Percentiles rank a stretch among this genome's conserved stretches.
Conservation (phyloP, 1,284 basidiomycete genomes). For the Heterobasidion occidentale region DNA sequence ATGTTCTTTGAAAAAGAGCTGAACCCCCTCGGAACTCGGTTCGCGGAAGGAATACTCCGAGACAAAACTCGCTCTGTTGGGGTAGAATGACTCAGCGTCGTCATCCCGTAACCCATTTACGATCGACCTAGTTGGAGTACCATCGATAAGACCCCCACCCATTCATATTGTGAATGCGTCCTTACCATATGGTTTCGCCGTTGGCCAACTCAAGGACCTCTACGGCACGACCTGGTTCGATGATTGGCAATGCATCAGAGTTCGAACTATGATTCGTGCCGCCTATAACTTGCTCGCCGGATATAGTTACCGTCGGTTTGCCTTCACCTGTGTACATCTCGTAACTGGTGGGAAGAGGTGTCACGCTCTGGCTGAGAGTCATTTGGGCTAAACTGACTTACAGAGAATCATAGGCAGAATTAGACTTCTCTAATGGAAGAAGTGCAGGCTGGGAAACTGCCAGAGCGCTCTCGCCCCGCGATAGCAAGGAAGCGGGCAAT, state of each 20-base stretch:
- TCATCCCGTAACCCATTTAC: constrained; percentile 75
- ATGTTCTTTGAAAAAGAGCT: constrained; percentile 70
- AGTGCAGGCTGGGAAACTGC: constrained; percentile 29
- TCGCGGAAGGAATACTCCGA: constrained; percentile 65
- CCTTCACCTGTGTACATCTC: constrained; percentile 70
- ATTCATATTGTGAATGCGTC: constrained; percentile 3
- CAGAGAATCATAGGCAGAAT: constrained; percentile 68
- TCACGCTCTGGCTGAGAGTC: background rate
- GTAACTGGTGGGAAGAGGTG: constrained; percentile 41
- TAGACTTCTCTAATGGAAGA: constrained; percentile 48
- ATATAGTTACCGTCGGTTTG: constrained; percentile 15
- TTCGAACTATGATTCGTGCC: constrained; percentile 15
- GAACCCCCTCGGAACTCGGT: constrained; percentile 42
- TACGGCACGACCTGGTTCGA: constrained; percentile 54
- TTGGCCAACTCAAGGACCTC: constrained; percentile 76
- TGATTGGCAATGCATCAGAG: constrained; percentile 14
- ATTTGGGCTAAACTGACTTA: constrained; percentile 30
- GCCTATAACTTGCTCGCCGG: constrained; percentile 11
- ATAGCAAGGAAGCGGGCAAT: constrained; percentile 42
- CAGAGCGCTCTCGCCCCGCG: constrained; percentile 34
- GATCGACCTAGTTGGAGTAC: constrained; percentile 50
- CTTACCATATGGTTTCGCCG: constrained; percentile 75
- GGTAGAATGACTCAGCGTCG: constrained; percentile 61
- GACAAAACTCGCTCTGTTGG: constrained; percentile 58
- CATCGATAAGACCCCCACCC: constrained; percentile 10